These are phyloP conservation scores for Hygrophorus pudorinus DNA, from an alignment of 768 basidiomycete genomes.

Conservation along the genomic window DNA sequence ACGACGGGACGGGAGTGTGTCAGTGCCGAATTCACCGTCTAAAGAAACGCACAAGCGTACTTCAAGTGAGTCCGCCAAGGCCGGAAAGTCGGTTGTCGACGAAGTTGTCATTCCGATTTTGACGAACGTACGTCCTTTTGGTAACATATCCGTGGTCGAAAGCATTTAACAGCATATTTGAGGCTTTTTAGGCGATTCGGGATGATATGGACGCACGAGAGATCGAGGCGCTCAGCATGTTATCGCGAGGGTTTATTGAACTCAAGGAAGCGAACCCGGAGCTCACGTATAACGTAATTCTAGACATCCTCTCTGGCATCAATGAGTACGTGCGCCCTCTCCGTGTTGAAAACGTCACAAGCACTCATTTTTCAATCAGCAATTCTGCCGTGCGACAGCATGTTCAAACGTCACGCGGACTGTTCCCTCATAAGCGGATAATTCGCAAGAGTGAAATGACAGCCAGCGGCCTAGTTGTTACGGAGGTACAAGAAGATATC, in stretches of 20 bases:
- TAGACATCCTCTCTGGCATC: constrained; percentile 84
- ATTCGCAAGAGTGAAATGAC: constrained; percentile 82
- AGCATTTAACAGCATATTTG: not conserved
- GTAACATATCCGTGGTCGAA: not conserved
- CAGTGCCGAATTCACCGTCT: constrained; percentile 39
- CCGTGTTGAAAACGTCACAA: not conserved
- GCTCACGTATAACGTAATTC: constrained; percentile 77
- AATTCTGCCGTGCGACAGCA: constrained; percentile 73
- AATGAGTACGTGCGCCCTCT: constrained; percentile 56
- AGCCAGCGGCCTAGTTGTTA: constrained; percentile 70
- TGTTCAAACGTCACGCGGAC: constrained; percentile 65
- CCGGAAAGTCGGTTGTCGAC: constrained; percentile 63
- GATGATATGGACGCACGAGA: constrained; percentile 86
- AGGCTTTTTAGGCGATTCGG: constrained; percentile 42
- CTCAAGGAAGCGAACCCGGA: constrained; percentile 75
- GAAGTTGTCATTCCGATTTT: constrained; percentile 79
- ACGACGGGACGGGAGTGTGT: constrained; percentile 42
- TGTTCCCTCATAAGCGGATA: constrained; percentile 77
- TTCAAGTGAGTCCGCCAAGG: constrained; percentile 49
- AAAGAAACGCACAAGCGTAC: constrained; percentile 31
- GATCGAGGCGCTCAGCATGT: constrained; percentile 82
- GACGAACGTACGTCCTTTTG: constrained; percentile 43
- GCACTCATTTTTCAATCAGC: constrained; percentile 27
- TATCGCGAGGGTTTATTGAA: constrained; percentile 83
- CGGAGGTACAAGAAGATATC: constrained; percentile 71